Evolutionary conservation across 148 eudicot species (phyloP).

Genomic region (Rhododendron henanense): DNA sequence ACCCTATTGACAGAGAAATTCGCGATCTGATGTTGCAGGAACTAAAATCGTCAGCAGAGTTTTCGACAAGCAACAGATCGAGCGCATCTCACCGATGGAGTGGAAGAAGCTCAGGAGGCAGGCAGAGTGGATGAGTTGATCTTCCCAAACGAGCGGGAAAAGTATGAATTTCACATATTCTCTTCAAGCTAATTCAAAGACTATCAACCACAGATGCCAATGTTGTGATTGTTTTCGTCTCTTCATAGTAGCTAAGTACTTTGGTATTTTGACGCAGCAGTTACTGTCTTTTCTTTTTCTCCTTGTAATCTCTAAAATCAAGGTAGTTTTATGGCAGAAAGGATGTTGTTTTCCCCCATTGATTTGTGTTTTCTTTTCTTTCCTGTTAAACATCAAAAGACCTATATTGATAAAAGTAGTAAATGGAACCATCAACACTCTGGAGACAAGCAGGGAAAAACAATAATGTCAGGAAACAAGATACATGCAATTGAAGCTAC

Average conservation of each 20-base stretch:
- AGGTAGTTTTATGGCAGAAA: neutral
- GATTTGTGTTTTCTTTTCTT: neutral
- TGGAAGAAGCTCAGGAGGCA: conserved; percentile 5
- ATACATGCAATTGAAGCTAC: neutral
- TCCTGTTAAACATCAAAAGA: neutral
- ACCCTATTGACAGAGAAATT: neutral
- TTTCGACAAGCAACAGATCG: neutral
- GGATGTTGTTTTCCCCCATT: neutral
- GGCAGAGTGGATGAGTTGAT: neutral
- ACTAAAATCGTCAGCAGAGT: neutral
- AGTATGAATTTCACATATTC: neutral
- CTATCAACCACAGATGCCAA: neutral
- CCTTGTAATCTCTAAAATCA: neutral
- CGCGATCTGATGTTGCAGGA: neutral
- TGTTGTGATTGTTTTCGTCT: neutral
- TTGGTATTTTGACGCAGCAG: neutral
- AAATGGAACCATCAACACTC: neutral
- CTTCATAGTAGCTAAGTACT: neutral
- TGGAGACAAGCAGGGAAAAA: neutral
- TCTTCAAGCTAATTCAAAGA: neutral
- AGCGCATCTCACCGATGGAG: neutral
- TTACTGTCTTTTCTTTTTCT: neutral
- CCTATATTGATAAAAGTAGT: neutral
- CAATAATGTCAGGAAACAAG: neutral
- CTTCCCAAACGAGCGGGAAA: neutral